Evolutionary conservation across 1,284 basidiomycete species (phyloP).

Genomic region (Microstroma glucosiphilum): DNA sequence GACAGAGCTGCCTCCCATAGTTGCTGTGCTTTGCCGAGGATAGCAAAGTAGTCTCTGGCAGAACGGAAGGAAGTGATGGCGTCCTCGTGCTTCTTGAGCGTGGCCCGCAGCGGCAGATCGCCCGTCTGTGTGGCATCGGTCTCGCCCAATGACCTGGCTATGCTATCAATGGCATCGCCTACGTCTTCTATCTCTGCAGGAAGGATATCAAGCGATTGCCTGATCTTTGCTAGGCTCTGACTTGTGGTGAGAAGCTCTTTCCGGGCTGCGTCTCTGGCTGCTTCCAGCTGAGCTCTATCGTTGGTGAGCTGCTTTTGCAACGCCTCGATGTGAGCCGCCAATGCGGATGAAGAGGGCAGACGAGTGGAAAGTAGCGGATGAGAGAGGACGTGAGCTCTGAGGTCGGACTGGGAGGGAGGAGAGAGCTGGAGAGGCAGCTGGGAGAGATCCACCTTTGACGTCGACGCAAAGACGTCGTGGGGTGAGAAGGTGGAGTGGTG

Average conservation of each 20-base stretch:
- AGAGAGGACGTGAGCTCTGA: constrained; percentile 14
- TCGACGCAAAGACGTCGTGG: too few species aligned
- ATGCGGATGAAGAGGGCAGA: constrained; percentile 4
- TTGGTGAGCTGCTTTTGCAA: background rate
- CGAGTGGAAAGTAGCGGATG: constrained; percentile 10
- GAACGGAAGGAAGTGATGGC: constrained; percentile 24
- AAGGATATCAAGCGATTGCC: background rate
- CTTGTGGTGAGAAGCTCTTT: background rate
- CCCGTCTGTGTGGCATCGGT: background rate
- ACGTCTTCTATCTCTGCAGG: background rate
- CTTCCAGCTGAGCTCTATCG: background rate
- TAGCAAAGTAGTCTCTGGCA: constrained; percentile 25
- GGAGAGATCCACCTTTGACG: too few species aligned
- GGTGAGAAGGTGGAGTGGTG: too few species aligned
- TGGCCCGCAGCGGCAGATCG: background rate
- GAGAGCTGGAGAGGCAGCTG: background rate
- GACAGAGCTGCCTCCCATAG: constrained; percentile 16
- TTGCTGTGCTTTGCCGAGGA: constrained; percentile 32
- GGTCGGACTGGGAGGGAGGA: constrained; percentile 6
- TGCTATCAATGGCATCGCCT: background rate
- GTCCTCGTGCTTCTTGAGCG: constrained; percentile 20
- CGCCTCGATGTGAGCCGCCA: background rate
- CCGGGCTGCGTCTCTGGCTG: background rate
- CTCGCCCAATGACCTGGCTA: background rate
- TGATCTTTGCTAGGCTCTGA: background rate